A percentile compares a stretch with the other conserved stretches of the same genome.
phyloP scores from a whole-genome alignment of 257 asterid species.

The Solanum sparsipilum region DNA sequence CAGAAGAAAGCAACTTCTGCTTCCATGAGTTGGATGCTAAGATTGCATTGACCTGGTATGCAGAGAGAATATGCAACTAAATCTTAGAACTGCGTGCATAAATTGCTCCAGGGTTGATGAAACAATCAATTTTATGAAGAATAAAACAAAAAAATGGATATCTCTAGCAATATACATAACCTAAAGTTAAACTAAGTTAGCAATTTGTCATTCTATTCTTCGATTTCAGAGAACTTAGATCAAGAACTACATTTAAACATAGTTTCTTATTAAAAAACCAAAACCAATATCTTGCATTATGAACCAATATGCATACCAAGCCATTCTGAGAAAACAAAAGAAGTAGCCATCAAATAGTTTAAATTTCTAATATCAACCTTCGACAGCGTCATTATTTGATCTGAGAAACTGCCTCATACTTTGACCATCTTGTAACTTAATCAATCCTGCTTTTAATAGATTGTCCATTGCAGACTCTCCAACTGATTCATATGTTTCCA shows the following conservation, averaged over 20 bases:
- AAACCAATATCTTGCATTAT: neutral
- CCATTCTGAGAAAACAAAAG: neutral
- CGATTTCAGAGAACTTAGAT: neutral
- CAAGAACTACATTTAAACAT: neutral
- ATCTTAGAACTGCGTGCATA: neutral
- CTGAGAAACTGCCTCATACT: slow-evolving; percentile 38
- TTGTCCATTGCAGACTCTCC: slow-evolving; percentile 67
- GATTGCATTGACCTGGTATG: slow-evolving; percentile 34
- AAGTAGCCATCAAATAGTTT: neutral
- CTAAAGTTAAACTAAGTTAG: neutral
- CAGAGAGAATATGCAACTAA: neutral
- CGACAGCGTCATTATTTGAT: slow-evolving; percentile 29
- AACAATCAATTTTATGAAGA: neutral
- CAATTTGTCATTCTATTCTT: neutral
- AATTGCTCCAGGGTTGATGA: neutral
- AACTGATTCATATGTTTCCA: slow-evolving; percentile 88
- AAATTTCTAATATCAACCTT: slow-evolving; percentile 35
- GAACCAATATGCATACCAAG: neutral
- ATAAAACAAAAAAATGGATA: neutral
- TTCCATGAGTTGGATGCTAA: slow-evolving; percentile 54
- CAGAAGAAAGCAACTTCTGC: slow-evolving; percentile 85
- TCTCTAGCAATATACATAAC: neutral
- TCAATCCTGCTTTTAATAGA: slow-evolving; percentile 57
- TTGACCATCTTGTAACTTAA: slow-evolving; percentile 56
- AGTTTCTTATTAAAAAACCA: neutral